phyloP scores from a whole-genome alignment of 1,284 basidiomycete genomes.

The Ceratobasidium sp. region DNA sequence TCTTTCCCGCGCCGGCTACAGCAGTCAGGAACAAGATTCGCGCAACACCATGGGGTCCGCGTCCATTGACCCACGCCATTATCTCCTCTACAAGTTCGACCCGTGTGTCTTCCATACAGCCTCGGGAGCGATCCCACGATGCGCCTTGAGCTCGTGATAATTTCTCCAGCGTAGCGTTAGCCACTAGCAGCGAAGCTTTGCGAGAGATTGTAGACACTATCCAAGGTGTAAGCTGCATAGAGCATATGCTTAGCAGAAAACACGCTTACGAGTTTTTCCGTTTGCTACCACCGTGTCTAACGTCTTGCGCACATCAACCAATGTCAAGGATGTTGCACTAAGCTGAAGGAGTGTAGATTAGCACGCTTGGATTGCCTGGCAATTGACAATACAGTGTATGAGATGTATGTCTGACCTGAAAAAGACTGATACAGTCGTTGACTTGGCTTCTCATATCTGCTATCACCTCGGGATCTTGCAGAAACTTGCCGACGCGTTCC shows the following conservation, averaged over 20 bases:
- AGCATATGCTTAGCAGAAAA: too few relatives aligned
- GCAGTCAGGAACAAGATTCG: constrained; percentile 29
- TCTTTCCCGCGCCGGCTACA: constrained; percentile 19
- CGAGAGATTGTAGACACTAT: neutral
- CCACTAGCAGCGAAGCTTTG: neutral
- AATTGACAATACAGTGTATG: too few relatives aligned
- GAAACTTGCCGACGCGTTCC: neutral
- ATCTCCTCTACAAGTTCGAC: neutral
- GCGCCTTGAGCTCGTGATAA: neutral
- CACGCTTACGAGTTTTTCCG: too few relatives aligned
- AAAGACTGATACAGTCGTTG: constrained; percentile 7
- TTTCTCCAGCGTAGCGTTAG: constrained; percentile 8
- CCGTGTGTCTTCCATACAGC: constrained; percentile 13
- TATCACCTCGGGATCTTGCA: neutral
- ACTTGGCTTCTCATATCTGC: constrained; percentile 1
- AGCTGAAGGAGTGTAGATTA: too few relatives aligned
- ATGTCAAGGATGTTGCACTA: too few relatives aligned
- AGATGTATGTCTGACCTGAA: neutral
- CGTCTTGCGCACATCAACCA: too few relatives aligned
- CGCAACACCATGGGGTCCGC: neutral
- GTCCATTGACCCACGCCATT: constrained; percentile 2
- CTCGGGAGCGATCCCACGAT: constrained; percentile 26
- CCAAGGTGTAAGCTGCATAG: too few relatives aligned
- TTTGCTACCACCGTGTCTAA: too few relatives aligned
- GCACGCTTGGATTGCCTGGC: too few relatives aligned